Percentiles rank a stretch among this genome's conserved stretches.
Conservation (phyloP, 768 basidiomycete genomes). For the Ramaria sp. region DNA sequence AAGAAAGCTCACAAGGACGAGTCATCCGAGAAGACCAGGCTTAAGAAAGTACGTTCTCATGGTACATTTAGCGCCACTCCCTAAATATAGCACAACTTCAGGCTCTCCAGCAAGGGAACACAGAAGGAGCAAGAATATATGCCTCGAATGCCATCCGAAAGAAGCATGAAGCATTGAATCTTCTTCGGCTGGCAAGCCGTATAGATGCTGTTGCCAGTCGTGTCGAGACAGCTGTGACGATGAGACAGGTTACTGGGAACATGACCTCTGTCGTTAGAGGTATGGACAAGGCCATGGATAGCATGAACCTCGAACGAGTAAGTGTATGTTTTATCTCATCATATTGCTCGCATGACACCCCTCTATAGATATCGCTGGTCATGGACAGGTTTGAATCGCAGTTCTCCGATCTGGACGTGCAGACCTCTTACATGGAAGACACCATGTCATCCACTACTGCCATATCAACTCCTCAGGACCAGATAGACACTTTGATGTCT, state of each 20-base stretch:
- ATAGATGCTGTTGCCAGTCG: constrained; percentile 96
- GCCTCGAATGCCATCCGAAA: constrained; percentile 97
- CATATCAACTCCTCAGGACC: constrained; percentile 90
- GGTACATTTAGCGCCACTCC: neutral
- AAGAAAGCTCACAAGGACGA: constrained; percentile 98
- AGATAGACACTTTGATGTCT: constrained; percentile 83
- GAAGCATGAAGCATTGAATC: constrained; percentile 89
- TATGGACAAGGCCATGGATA: constrained; percentile 99
- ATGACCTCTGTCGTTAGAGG: constrained; percentile 95
- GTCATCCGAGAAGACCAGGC: constrained; percentile 68
- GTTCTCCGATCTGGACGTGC: constrained; percentile 94
- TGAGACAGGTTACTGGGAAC: constrained; percentile 91
- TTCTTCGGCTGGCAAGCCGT: constrained; percentile 80
- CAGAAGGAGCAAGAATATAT: constrained; percentile 94
- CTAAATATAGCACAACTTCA: constrained; percentile 22
- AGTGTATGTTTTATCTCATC: constrained; percentile 18
- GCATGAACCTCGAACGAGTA: constrained; percentile 96
- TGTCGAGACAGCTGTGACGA: constrained; percentile 97
- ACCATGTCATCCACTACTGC: constrained; percentile 92
- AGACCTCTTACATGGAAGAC: constrained; percentile 97
- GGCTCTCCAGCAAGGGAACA: constrained; percentile 96
- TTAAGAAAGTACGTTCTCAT: constrained; percentile 71
- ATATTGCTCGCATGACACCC: neutral
- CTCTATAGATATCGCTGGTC: constrained; percentile 78
- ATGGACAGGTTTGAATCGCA: constrained; percentile 99